A percentile compares a stretch with the other conserved stretches of the same genome.
These are phyloP conservation scores for Zalaria obscura DNA, from an alignment of 2,329 filamentous ascomycete genomes.

Conservation along the genomic window DNA sequence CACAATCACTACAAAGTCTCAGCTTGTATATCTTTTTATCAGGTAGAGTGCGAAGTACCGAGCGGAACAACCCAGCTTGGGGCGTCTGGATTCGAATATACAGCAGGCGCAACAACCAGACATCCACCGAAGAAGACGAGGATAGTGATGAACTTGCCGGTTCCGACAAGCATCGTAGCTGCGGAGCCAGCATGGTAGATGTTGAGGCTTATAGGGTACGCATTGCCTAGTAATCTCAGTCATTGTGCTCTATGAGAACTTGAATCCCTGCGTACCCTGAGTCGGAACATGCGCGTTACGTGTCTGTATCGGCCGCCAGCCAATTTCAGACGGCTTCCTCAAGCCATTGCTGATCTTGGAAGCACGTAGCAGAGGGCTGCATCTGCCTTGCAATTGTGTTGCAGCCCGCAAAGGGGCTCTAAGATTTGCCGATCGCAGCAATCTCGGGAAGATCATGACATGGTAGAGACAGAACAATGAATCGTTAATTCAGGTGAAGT, in stretches of 20 bases:
- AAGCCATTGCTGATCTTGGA: too few species aligned
- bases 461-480: too few species aligned
- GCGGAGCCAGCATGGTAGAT: constrained; percentile 64
- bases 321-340: too few species aligned
- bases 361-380: too few species aligned
- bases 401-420: too few species aligned
- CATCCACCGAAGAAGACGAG: constrained; percentile 54
- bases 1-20: constrained; percentile 33
- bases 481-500: too few species aligned
- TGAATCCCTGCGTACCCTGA: background rate
- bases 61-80: constrained; percentile 27
- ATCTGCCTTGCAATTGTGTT: too few species aligned
- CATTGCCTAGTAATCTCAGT: constrained; percentile 14
- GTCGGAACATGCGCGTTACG: constrained; percentile 2
- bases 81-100: constrained; percentile 27
- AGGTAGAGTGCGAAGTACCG: constrained; percentile 15
- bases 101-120: constrained; percentile 47
- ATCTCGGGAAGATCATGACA: too few species aligned
- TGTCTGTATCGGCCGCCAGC: too few species aligned
- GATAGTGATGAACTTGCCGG: constrained; percentile 57
- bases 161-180: constrained; percentile 52
- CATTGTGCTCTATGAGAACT: background rate
- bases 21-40: constrained; percentile 2
- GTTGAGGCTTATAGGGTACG: constrained; percentile 45
- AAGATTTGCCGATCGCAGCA: too few species aligned